Base-by-base conservation (phyloP, 1,284 basidiomycete species). In the Rhodotorula sp. region DNA sequence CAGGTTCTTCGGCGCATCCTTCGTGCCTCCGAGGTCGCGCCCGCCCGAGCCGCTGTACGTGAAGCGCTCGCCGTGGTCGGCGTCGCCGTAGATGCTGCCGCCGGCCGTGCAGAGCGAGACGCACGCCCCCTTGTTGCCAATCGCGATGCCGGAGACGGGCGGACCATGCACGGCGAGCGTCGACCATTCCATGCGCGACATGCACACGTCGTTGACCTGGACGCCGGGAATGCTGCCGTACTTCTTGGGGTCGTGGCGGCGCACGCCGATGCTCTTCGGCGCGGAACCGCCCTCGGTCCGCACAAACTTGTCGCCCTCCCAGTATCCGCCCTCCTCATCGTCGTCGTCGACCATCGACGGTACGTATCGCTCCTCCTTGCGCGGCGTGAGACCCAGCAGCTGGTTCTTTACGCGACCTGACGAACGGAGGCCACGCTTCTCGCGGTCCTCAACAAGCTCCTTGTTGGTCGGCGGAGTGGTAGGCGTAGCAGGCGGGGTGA, bases 61-160 rank as follows among this genome's bases (percentile, higher is more conserved):
- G 88, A 93, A 92, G 7, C 84, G 88, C 70, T 91, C 87, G 64
- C 91, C 91, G 5, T 88, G 79, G 74, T 93, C 91, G 27, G 92
- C 85, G 75, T 93, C 91, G 70, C 93, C 91, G 53, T 54, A 54
- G 53, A 27, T 54, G 7, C 14, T 16, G 3, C 53, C 53, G 53
- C 67, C 34, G 34, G 34, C 69, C 41, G 70, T 67, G 34, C 65
- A 66, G 9, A 71, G 64, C 21, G 61, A 64, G 23, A 7, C 63
- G 42, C 44, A 46, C 27, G 21, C 60, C 16, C 48, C 21, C 7
- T 16, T 7, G 52, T 27, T 52, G 49, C 49, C 61, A 9, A 34
- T 42, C 23, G 88, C 82, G 50, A 93, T 93, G 0, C 91, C 91
- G 42, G 85, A 89, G 2, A 93, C 91, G 84, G 86, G 88, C 0